phyloP scores from a whole-genome alignment of 192 early-diverging fungal genomes.

The Podila verticillata region DNA sequence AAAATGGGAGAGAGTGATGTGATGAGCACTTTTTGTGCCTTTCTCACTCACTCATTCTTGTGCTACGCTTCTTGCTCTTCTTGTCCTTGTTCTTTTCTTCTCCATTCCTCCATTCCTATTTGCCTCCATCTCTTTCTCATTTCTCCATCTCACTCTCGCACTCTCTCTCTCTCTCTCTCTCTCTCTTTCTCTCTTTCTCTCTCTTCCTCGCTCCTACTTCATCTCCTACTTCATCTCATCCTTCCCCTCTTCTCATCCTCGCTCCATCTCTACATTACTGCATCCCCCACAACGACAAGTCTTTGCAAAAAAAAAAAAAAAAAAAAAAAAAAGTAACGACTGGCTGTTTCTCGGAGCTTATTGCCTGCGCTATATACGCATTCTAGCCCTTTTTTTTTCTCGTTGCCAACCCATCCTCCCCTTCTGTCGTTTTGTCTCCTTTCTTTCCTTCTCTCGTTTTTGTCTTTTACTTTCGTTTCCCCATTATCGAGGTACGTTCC shows the following conservation, averaged over 20 bases:
- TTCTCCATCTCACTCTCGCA: neutral
- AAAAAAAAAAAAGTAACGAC: neutral
- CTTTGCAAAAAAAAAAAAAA: neutral
- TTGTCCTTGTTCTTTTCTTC: too few relatives aligned
- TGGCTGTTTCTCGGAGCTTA: neutral
- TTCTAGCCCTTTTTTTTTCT: too few relatives aligned
- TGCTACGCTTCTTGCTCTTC: too few relatives aligned
- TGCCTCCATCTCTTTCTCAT: neutral
- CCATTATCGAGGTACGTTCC: neutral
- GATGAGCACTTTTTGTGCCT: too few relatives aligned
- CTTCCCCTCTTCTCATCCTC: neutral
- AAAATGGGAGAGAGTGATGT: too few relatives aligned
- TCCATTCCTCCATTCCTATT: too few relatives aligned
- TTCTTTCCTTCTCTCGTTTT: neutral
- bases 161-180: neutral
- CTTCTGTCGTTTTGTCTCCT: neutral
- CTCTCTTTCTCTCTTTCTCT: neutral
- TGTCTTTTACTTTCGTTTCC: neutral
- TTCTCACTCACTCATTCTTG: too few relatives aligned
- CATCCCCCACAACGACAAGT: too few relatives aligned
- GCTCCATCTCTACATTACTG: neutral
- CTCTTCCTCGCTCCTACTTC: too few relatives aligned
- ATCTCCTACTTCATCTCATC: neutral
- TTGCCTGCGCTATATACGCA: too few relatives aligned
- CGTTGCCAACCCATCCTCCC: neutral